phyloP scores from a whole-genome alignment of 345 rosid genomes.

The Aegle marmelos region DNA sequence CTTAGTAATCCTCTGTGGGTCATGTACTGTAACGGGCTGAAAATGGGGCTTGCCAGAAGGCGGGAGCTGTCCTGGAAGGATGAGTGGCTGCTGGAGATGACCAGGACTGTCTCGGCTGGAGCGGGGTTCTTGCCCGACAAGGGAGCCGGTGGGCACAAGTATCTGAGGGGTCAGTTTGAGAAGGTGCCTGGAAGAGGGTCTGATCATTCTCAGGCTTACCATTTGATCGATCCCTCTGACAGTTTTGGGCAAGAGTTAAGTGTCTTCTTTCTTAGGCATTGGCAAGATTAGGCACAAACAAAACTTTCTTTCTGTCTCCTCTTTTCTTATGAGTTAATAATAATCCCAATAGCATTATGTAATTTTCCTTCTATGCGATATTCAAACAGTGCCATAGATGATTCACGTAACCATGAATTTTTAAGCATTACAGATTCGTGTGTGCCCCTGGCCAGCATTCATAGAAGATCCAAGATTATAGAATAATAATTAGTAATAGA shows the following conservation, averaged over 20 bases:
- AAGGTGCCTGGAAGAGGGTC: neutral
- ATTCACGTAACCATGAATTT: neutral
- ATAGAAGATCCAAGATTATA: neutral
- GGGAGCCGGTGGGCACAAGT: constrained; percentile 17
- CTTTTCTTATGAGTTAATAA: neutral
- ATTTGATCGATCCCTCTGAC: constrained; percentile 15
- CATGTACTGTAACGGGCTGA: constrained; percentile 22
- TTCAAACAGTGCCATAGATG: neutral
- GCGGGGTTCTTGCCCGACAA: constrained; percentile 16
- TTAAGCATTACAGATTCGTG: neutral
- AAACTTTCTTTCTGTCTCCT: neutral
- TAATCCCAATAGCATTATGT: no score
- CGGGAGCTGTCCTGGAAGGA: constrained; percentile 15
- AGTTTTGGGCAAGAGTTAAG: constrained; percentile 20
- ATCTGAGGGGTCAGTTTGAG: constrained; percentile 32
- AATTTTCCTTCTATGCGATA: no score
- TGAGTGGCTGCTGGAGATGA: constrained; percentile 15
- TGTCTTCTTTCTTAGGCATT: constrained; percentile 13
- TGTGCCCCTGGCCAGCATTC: neutral
- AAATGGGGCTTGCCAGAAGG: constrained; percentile 17
- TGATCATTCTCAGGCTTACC: constrained; percentile 20
- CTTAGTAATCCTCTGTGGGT: constrained; percentile 8
- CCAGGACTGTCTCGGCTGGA: constrained; percentile 17
- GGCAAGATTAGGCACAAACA: neutral
- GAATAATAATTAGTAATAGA: neutral